A percentile compares a stretch with the other conserved stretches of the same genome.
Conservation (phyloP, 768 basidiomycete genomes). For the Boletus bicolor region DNA sequence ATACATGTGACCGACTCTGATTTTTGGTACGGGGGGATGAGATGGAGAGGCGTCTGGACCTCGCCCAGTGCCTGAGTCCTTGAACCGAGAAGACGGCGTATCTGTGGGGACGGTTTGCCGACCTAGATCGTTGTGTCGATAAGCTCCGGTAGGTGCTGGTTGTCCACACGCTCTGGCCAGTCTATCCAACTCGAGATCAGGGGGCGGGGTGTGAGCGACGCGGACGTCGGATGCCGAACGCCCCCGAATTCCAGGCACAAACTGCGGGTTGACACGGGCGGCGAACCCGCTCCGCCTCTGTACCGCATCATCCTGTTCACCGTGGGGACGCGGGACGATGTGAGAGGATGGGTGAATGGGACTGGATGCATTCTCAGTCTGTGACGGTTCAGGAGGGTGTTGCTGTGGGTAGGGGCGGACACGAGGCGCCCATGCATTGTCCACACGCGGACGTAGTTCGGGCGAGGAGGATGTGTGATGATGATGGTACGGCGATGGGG, state of each 20-base stretch:
- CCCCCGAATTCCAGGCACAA: constrained; percentile 14
- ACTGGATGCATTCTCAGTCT: neutral
- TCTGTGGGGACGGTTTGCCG: neutral
- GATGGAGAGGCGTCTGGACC: neutral
- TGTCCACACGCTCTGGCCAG: constrained; percentile 31
- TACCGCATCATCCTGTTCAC: constrained; percentile 6
- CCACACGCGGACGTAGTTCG: constrained; percentile 18
- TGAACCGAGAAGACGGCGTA: neutral
- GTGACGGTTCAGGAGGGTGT: constrained; percentile 6
- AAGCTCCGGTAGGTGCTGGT: neutral
- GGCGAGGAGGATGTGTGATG: constrained; percentile 26
- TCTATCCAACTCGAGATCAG: constrained; percentile 30
- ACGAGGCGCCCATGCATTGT: constrained; percentile 25
- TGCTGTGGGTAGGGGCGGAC: constrained; percentile 13
- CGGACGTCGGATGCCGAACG: constrained; percentile 25
- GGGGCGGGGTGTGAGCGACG: constrained; percentile 18
- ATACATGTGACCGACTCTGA: constrained; percentile 21
- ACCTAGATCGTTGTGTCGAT: constrained; percentile 10
- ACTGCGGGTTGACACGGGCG: constrained; percentile 9
- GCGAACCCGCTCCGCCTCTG: constrained; percentile 17
- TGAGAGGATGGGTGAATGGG: constrained; percentile 10
- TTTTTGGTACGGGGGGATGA: constrained; percentile 17
- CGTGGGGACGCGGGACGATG: constrained; percentile 10
- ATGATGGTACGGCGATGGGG: constrained; percentile 11
- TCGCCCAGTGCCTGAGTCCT: neutral